These are phyloP conservation scores for Scheffersomyces lignosus DNA, from an alignment of 805 yeast genomes.

Conservation along the genomic window DNA sequence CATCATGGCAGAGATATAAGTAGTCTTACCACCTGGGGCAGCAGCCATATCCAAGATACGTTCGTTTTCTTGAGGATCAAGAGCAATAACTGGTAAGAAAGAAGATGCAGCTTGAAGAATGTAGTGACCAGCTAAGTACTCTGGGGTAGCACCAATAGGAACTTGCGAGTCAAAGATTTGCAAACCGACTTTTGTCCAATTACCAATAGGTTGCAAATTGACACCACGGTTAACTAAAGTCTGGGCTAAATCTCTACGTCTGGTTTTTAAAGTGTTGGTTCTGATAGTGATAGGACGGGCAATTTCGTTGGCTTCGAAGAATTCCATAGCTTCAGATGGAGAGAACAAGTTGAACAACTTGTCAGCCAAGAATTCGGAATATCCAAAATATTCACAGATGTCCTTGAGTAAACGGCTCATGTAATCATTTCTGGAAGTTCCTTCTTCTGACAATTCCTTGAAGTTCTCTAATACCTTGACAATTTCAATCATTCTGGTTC, in stretches of 20 bases:
- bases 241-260: slow-evolving; percentile 95
- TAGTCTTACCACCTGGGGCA: slow-evolving; percentile 99
- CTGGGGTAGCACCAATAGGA: slow-evolving; percentile 99
- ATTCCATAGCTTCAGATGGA: slow-evolving; percentile 96
- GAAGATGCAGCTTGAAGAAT: slow-evolving; percentile 98
- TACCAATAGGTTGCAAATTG: slow-evolving; percentile 93
- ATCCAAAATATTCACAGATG: slow-evolving; percentile 92
- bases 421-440: slow-evolving; percentile 83
- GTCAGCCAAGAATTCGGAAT: slow-evolving; percentile 88
- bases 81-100: slow-evolving; percentile 95
- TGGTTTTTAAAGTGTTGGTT: slow-evolving; percentile 92
- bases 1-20: slow-evolving; percentile 93
- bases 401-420: slow-evolving; percentile 76
- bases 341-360: slow-evolving; percentile 88
- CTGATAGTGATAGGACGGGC: slow-evolving; percentile 96
- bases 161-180: slow-evolving; percentile 98
- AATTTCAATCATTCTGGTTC: slow-evolving; percentile 94
- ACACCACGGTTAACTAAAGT: slow-evolving; percentile 95
- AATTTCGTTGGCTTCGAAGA: slow-evolving; percentile 97
- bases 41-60: slow-evolving; percentile 98
- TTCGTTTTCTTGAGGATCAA: slow-evolving; percentile 96
- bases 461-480: slow-evolving; percentile 93
- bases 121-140: slow-evolving; percentile 96
- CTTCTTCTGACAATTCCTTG: slow-evolving; percentile 77
- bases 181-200: slow-evolving; percentile 97